Evolutionary conservation across 352 stramenopile species (phyloP).

Genomic region (Globisporangium radiosum): DNA sequence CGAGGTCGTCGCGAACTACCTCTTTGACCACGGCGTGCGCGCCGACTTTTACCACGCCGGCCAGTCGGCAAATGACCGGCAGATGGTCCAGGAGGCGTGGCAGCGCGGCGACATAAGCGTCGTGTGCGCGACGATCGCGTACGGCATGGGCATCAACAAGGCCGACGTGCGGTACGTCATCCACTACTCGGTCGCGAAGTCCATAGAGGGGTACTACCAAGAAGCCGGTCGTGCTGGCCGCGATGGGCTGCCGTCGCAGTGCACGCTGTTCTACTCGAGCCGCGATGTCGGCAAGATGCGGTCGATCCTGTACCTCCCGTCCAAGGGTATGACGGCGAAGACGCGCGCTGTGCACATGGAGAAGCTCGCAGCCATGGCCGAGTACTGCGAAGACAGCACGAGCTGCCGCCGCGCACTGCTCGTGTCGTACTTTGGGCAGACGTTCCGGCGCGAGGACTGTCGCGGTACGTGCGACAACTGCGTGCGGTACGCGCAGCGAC

Average conservation of each 20-base stretch:
- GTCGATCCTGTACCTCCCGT: conserved; percentile 67
- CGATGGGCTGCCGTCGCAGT: conserved; percentile 91
- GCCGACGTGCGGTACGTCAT: conserved; percentile 91
- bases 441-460: conserved; percentile 61
- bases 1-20: conserved; percentile 86
- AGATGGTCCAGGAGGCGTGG: conserved; percentile 76
- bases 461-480: conserved; percentile 23
- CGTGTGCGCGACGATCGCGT: conserved; percentile 94
- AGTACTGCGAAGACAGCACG: conserved; percentile 73
- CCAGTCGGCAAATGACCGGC: conserved; percentile 64
- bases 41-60: conserved; percentile 92
- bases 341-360: conserved; percentile 63
- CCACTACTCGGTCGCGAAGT: conserved; percentile 89
- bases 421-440: conserved; percentile 77
- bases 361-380: conserved; percentile 71
- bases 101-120: conserved; percentile 78
- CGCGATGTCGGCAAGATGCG: conserved; percentile 82
- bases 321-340: conserved; percentile 75
- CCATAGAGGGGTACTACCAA: conserved; percentile 98
- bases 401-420: conserved; percentile 69
- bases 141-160: conserved; percentile 96
- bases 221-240: conserved; percentile 94
- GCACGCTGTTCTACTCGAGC: conserved; percentile 87
- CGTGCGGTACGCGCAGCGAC: conserved; percentile 6
- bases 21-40: conserved; percentile 82